Percentiles rank a stretch among this genome's conserved stretches.
Evolutionary conservation across 768 basidiomycete genomes (phyloP).

Genomic region (Termitomyces sp.): DNA sequence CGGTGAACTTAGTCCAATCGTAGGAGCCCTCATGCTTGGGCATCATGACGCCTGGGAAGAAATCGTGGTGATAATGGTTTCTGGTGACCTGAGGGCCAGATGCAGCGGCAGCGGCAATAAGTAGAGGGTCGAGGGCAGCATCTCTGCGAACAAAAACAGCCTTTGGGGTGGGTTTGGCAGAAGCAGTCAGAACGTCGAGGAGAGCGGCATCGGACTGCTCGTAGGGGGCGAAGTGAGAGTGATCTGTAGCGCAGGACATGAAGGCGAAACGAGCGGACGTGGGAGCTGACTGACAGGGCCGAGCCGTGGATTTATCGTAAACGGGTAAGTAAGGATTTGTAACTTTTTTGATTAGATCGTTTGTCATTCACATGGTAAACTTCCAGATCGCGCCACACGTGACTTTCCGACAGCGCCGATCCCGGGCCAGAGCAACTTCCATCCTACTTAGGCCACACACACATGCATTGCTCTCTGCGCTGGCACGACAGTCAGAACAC

Average conservation of each 20-base stretch:
- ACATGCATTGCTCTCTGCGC: neutral
- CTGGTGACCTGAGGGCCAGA: constrained; percentile 76
- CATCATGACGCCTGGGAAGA: constrained; percentile 56
- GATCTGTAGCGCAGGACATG: constrained; percentile 14
- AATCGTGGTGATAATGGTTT: constrained; percentile 83
- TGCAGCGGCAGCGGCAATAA: constrained; percentile 72
- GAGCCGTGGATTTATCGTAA: constrained; percentile 11
- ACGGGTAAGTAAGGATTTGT: neutral
- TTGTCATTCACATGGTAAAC: constrained; percentile 1
- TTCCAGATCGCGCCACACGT: constrained; percentile 1
- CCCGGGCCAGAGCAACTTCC: neutral
- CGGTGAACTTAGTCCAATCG: constrained; percentile 55
- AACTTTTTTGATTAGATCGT: constrained; percentile 10
- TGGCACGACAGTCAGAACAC: neutral
- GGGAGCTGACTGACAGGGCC: neutral
- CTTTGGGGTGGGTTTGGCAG: constrained; percentile 35
- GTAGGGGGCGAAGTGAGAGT: constrained; percentile 18
- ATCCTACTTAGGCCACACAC: neutral
- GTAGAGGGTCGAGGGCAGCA: constrained; percentile 70
- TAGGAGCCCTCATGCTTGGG: constrained; percentile 47
- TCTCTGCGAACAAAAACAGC: constrained; percentile 52
- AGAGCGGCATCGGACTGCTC: constrained; percentile 51
- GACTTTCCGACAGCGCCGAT: constrained; percentile 1
- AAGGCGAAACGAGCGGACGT: constrained; percentile 4
- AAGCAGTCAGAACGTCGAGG: constrained; percentile 60